Evolutionary conservation across 2,329 filamentous ascomycete genomes (phyloP).

Genomic region (Epichloe typhina): DNA sequence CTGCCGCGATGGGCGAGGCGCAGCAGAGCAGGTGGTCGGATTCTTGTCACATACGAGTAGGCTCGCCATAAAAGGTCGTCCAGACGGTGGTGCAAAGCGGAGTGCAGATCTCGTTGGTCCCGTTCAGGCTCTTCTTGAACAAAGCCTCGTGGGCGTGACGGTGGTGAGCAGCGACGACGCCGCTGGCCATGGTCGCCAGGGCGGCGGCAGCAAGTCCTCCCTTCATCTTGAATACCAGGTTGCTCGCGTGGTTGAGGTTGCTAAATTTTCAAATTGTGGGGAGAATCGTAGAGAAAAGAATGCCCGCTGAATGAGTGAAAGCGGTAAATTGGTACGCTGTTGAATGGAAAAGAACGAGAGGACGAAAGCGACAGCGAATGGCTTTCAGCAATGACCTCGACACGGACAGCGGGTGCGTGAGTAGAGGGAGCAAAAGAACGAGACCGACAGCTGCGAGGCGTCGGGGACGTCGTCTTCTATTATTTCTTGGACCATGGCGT

Average conservation of each 20-base stretch:
- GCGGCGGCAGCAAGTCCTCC: slow-evolving; percentile 52
- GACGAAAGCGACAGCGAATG: slow-evolving; percentile 33
- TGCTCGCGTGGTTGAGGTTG: background rate
- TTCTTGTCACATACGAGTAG: slow-evolving; percentile 42
- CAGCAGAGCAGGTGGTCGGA: too few species aligned
- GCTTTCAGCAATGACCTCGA: slow-evolving; percentile 38
- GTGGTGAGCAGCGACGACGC: slow-evolving; percentile 45
- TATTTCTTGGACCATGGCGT: slow-evolving; percentile 10
- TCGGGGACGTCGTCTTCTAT: slow-evolving; percentile 19
- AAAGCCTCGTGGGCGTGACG: slow-evolving; percentile 50
- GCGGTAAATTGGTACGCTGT: slow-evolving; percentile 35
- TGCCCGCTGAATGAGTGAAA: slow-evolving; percentile 86
- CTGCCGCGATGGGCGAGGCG: too few species aligned
- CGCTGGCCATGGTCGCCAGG: slow-evolving; percentile 43
- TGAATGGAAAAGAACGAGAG: slow-evolving; percentile 30
- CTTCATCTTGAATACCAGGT: slow-evolving; percentile 53
- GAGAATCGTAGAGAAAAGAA: slow-evolving; percentile 33
- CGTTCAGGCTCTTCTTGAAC: slow-evolving; percentile 37
- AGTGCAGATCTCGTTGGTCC: slow-evolving; percentile 35
- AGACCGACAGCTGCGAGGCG: slow-evolving; percentile 10
- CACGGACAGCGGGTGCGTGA: slow-evolving; percentile 29
- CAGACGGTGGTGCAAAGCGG: slow-evolving; percentile 61
- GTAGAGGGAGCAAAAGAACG: slow-evolving; percentile 22
- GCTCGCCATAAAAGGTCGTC: slow-evolving; percentile 41
- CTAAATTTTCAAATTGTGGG: slow-evolving; percentile 7